Evolutionary conservation across 495 filamentous ascomycete species (phyloP), one percentile per base, ranked within the genome.

Genomic region (Tuber calosporum): DNA sequence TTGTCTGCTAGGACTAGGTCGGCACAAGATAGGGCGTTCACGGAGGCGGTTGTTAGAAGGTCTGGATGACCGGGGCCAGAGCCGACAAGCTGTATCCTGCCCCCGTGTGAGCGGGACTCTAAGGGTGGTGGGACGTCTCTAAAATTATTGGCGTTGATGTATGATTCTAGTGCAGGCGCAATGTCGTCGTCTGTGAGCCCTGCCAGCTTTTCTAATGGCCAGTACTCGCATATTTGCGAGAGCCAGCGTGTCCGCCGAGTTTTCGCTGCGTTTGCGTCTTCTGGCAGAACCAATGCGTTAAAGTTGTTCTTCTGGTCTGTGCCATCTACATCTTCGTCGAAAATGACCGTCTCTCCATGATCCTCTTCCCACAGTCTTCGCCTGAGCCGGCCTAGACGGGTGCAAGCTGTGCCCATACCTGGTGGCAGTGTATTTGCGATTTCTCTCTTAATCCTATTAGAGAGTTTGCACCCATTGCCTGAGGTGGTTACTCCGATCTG

Each of bases 401-500:
- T 87, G 73, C 96, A 93, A 0, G 96, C 93, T 36, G 76, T 79
- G n/a, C 95, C 95, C n/a, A 98, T 86, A n/a, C 91, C 87, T 11
- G 84, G 80, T 0, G 96, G 96, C 22, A 99, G 87, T 1, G 87
- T 86, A 1, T 92, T 88, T 22, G 90, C 90, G 69, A 99, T 90
- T 81, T 98, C 95, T 48, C 96, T 86, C 42, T 93, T 88, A 75
- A 99, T 90, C n/a, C 95, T 87, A 4, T 92, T 91, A 9, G 96
- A 92, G 43, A 99, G 88, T 80, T 97, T 97, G 85, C 95, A 99
- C 0, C 95, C 95, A 75, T 91, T 90, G 26, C 96, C 96, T 39
- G 95, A 97, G 2, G 95, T 99, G 5, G 95, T 98, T 69, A 98
- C 92, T 67, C 94, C 95, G 75, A 99, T 90, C 79, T 99, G 95